These are phyloP conservation scores for Nakazawaea ernobii DNA, from an alignment of 805 yeast species.

Conservation along the genomic window DNA sequence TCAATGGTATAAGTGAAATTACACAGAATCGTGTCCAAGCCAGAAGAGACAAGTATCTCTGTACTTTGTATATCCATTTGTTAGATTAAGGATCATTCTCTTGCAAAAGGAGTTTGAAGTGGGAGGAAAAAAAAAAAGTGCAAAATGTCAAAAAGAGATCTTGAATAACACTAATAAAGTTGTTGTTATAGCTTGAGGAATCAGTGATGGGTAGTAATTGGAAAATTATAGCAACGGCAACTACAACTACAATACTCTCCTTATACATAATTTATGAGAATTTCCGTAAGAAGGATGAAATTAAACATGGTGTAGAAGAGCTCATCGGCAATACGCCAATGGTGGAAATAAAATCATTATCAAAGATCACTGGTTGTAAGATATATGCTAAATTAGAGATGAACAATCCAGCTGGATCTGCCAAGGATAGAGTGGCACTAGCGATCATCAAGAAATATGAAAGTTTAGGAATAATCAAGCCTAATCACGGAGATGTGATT, in stretches of 20 bases:
- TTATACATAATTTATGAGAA: conserved; percentile 4
- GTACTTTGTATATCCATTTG: not conserved
- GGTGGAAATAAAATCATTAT: conserved; percentile 65
- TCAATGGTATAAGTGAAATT: not conserved
- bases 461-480: conserved; percentile 45
- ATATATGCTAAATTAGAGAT: conserved; percentile 85
- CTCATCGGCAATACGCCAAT: conserved; percentile 90
- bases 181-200: not conserved
- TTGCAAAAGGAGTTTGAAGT: not conserved
- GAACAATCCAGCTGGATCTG: conserved; percentile 90
- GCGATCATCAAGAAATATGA: conserved; percentile 76
- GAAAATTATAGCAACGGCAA: not conserved
- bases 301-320: conserved; percentile 56
- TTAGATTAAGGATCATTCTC: not conserved
- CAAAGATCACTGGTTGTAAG: conserved; percentile 69
- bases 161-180: not conserved
- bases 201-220: conserved; percentile 2
- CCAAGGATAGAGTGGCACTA: conserved; percentile 90
- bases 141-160: not conserved
- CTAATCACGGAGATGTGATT: conserved; percentile 63
- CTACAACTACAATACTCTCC: not conserved
- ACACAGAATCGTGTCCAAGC: not conserved
- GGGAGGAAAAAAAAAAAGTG: not conserved
- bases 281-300: not conserved
- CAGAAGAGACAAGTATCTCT: not conserved